Conservation (phyloP, 1,284 basidiomycete genomes). For the Cryptococcus sp. region DNA sequence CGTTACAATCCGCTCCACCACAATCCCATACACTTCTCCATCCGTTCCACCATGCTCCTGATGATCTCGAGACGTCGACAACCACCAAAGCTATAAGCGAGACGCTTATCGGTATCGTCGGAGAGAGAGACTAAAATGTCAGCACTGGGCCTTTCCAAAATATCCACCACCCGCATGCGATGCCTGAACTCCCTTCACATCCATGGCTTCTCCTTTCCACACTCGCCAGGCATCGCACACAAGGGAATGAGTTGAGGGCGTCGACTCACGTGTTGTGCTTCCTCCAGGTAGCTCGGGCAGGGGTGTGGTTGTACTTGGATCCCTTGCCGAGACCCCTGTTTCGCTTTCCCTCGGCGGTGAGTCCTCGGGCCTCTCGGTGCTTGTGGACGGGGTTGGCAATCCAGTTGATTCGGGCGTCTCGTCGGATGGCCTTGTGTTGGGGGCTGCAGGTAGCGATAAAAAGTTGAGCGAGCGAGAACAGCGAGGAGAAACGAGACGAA, state of each 20-base stretch:
- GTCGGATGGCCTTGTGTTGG: constrained; percentile 63
- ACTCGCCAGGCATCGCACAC: too few relatives aligned
- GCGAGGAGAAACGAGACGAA: not conserved
- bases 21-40: not conserved
- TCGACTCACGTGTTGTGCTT: constrained; percentile 76
- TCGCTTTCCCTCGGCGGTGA: constrained; percentile 94
- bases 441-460: constrained; percentile 40
- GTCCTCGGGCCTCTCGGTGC: constrained; percentile 93
- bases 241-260: too few relatives aligned
- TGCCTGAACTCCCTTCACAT: too few relatives aligned
- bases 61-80: too few relatives aligned
- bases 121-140: constrained; percentile 64
- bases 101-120: constrained; percentile 85
- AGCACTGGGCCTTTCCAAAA: constrained; percentile 2
- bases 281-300: constrained; percentile 87
- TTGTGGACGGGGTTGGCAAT: constrained; percentile 98
- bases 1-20: not conserved
- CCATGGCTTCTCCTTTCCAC: too few relatives aligned
- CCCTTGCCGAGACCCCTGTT: constrained; percentile 83
- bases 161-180: too few relatives aligned
- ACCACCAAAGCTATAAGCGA: constrained; percentile 6
- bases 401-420: constrained; percentile 95
- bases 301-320: constrained; percentile 88
- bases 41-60: not conserved
- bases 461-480: too few relatives aligned